Evolutionary conservation across 1,284 basidiomycete species (phyloP).

Genomic region (Puccinia novopanici): DNA sequence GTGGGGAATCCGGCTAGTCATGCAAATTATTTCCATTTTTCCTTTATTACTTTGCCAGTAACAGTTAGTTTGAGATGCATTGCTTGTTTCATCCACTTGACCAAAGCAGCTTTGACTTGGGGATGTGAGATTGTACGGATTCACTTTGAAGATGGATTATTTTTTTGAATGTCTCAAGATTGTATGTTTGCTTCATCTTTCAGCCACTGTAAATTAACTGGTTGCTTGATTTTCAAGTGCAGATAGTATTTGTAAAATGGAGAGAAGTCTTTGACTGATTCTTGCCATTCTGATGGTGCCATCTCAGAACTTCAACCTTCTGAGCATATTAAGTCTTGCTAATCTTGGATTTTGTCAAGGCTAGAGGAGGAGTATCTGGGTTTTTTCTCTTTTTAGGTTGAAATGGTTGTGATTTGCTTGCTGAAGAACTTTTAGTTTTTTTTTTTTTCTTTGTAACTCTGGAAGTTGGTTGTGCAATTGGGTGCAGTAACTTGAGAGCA

Average conservation of each 20-base stretch:
- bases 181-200: conserved; percentile 35
- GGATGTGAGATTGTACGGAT: background rate
- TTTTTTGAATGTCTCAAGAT: background rate
- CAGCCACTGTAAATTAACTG: conserved; percentile 22
- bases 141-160: background rate
- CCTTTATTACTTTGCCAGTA: background rate
- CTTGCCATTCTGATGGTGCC: conserved; percentile 27
- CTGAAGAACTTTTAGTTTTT: background rate
- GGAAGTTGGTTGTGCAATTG: background rate
- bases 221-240: conserved; percentile 30
- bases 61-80: background rate
- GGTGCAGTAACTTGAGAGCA: background rate
- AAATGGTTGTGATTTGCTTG: background rate
- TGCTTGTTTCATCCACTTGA: conserved; percentile 8
- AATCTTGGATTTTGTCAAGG: background rate
- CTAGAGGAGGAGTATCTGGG: no score
- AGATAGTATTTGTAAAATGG: conserved; percentile 16
- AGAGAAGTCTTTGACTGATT: conserved; percentile 21
- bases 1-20: conserved; percentile 1
- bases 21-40: conserved; percentile 42
- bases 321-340: conserved; percentile 2
- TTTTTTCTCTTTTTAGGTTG: background rate
- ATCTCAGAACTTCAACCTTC: conserved; percentile 23
- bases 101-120: conserved; percentile 1
- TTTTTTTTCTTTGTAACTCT: background rate